Conservation (phyloP, 495 filamentous ascomycete genomes). For the Margaritispora aquatica region DNA sequence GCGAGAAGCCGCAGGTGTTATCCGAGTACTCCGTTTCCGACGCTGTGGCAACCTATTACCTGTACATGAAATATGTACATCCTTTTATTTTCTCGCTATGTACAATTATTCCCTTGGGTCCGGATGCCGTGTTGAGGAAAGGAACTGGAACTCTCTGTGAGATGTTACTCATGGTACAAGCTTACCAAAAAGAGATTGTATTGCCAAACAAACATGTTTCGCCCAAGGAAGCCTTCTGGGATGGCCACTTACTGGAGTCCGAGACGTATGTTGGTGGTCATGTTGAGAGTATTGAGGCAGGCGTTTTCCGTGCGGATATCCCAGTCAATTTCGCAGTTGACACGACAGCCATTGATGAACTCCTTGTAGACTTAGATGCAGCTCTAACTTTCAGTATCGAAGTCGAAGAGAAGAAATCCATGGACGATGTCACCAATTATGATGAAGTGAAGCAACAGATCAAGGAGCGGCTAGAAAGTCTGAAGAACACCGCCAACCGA, state of each 20-base stretch:
- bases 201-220: constrained; percentile 95
- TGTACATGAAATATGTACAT: constrained; percentile 99
- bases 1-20: constrained; percentile 84
- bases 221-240: constrained; percentile 88
- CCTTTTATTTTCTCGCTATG: constrained; percentile 98
- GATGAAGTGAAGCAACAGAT: constrained; percentile 89
- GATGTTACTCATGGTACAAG: constrained; percentile 98
- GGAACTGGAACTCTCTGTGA: constrained; percentile 97
- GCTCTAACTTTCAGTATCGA: constrained; percentile 87
- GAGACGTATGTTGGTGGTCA: constrained; percentile 98
- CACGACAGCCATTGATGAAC: constrained; percentile 78
- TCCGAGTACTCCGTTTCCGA: constrained; percentile 99
- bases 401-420: constrained; percentile 89
- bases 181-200: constrained; percentile 85
- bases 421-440: constrained; percentile 90
- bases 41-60: constrained; percentile 96
- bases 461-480: constrained; percentile 55
- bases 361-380: constrained; percentile 80
- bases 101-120: constrained; percentile 89
- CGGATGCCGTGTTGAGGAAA: constrained; percentile 89
- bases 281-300: constrained; percentile 98
- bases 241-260: constrained; percentile 90
- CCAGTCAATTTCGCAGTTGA: constrained; percentile 89
- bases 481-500: constrained; percentile 77
- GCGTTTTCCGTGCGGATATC: constrained; percentile 94